Evolutionary conservation across 208 protist species (phyloP).

Genomic region (Naegleria lovaniensis): DNA sequence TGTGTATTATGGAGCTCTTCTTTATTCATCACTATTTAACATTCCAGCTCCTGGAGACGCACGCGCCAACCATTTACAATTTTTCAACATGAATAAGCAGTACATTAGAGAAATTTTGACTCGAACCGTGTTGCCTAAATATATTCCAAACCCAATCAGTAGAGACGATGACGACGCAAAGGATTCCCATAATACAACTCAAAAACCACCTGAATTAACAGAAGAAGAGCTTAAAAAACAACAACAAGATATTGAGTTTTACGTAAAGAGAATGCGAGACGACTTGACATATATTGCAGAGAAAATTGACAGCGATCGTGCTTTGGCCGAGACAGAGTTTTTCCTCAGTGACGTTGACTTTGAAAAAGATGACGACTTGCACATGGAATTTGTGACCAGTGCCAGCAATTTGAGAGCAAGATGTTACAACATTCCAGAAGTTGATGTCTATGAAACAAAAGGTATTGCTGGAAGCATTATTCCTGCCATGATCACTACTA

Average conservation of each 20-base stretch:
- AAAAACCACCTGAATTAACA: conserved; percentile 20
- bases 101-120: not conserved
- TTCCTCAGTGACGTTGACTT: conserved; percentile 46
- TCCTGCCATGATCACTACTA: conserved; percentile 57
- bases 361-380: conserved; percentile 55
- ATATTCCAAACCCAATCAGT: not conserved
- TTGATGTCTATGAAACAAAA: conserved; percentile 41
- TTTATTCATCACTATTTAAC: conserved; percentile 41
- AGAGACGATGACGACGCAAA: conserved; percentile 40
- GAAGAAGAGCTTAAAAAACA: conserved; percentile 36
- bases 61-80: not conserved
- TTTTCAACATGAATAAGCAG: not conserved
- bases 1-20: conserved; percentile 40
- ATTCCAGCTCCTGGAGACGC: conserved; percentile 29
- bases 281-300: not conserved
- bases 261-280: not conserved
- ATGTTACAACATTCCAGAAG: conserved; percentile 37
- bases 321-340: not conserved
- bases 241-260: not conserved
- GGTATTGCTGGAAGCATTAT: conserved; percentile 52
- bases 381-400: conserved; percentile 51
- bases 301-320: not conserved
- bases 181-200: conserved; percentile 28
- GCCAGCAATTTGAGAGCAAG: conserved; percentile 41
- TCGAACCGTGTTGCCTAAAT: not conserved